A percentile compares a stretch with the other conserved stretches of the same genome.
phyloP scores from a whole-genome alignment of 2,329 filamentous ascomycete genomes.

The Ceratocystis harringtonii region DNA sequence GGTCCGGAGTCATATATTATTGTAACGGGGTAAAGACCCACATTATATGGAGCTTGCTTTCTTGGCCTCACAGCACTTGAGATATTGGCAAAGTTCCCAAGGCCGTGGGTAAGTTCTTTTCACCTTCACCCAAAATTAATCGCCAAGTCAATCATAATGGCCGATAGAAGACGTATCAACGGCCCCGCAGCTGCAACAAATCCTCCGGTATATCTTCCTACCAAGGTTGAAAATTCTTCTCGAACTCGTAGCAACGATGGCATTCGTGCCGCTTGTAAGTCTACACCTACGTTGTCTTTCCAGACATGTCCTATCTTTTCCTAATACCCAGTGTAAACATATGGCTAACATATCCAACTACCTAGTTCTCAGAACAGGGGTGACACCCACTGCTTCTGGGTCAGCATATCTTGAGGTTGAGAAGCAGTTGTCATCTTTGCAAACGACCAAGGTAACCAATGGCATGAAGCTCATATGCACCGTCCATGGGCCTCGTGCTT shows the following conservation, averaged over 20 bases:
- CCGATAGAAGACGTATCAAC: conserved; percentile 81
- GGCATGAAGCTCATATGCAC: conserved; percentile 86
- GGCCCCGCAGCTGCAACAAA: conserved; percentile 64
- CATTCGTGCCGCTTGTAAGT: conserved; percentile 73
- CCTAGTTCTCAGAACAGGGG: conserved; percentile 72
- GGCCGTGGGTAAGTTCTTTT: not conserved
- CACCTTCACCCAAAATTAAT: not conserved
- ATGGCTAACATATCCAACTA: not conserved
- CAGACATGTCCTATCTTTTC: no score
- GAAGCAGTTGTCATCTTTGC: conserved; percentile 27
- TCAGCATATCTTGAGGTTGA: conserved; percentile 69
- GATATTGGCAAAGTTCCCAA: not conserved
- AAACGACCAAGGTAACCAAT: conserved; percentile 33
- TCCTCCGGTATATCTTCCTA: conserved; percentile 53
- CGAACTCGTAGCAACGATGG: conserved; percentile 50
- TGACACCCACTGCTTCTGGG: conserved; percentile 84
- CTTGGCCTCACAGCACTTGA: not conserved
- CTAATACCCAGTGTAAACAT: not conserved
- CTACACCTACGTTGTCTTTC: not conserved
- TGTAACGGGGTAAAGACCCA: not conserved
- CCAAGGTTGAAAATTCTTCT: conserved; percentile 26
- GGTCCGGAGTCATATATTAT: not conserved
- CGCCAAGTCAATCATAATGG: conserved; percentile 33
- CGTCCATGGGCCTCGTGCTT: conserved; percentile 80
- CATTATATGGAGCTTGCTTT: not conserved